Evolutionary conservation across 2,329 filamentous ascomycete species (phyloP).

Genomic region (Pyrenophora graminea): DNA sequence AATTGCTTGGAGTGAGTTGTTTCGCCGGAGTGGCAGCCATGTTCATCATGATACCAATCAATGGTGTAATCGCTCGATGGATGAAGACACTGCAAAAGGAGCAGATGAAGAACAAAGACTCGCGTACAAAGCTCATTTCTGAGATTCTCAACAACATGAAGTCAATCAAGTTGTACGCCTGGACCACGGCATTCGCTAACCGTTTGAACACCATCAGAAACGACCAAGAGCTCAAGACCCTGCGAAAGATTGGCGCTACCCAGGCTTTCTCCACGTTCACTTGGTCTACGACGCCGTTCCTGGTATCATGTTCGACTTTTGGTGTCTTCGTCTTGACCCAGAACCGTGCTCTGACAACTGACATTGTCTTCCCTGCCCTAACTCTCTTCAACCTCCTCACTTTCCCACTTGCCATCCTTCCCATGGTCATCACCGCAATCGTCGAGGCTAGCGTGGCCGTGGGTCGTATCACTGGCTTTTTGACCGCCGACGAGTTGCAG

Average conservation of each 20-base stretch:
- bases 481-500: conserved; percentile 88
- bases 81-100: conserved; percentile 95
- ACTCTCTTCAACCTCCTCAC: conserved; percentile 95
- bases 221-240: conserved; percentile 90
- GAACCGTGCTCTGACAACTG: conserved; percentile 80
- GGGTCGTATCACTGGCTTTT: conserved; percentile 79
- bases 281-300: conserved; percentile 95
- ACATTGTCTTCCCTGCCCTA: conserved; percentile 91
- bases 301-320: conserved; percentile 97
- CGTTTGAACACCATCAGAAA: conserved; percentile 96
- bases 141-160: conserved; percentile 99
- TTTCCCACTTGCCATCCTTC: conserved; percentile 89
- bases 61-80: conserved; percentile 85
- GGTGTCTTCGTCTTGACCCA: conserved; percentile 88
- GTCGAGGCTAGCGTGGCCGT: conserved; percentile 96
- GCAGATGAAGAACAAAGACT: conserved; percentile 99
- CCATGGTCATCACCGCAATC: conserved; percentile 97
- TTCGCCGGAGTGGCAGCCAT: conserved; percentile 92
- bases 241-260: conserved; percentile 92
- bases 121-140: conserved; percentile 88
- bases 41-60: conserved; percentile 96
- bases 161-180: conserved; percentile 96
- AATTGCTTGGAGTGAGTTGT: conserved; percentile 94
- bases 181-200: conserved; percentile 96
- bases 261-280: conserved; percentile 96